Evolutionary conservation across 106 monocot species (phyloP).

Genomic region (Dioscorea dumetorum): DNA sequence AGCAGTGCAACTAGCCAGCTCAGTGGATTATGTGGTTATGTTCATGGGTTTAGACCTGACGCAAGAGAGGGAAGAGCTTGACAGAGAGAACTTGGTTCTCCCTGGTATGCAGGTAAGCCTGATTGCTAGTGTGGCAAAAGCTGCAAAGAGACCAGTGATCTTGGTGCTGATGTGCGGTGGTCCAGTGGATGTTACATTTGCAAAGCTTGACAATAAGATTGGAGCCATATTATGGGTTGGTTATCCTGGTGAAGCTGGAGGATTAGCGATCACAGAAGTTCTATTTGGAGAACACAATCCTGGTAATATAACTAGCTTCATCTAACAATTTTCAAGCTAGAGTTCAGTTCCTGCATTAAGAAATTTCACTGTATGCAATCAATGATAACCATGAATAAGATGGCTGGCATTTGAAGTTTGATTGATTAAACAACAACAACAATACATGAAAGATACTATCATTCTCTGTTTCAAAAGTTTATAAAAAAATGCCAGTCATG

Average conservation of each 20-base stretch:
- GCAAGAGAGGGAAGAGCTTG: slow-evolving; percentile 69
- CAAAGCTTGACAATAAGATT: slow-evolving; percentile 45
- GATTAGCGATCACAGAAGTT: slow-evolving; percentile 54
- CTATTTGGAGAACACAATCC: slow-evolving; percentile 92
- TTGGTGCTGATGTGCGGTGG: slow-evolving; percentile 82
- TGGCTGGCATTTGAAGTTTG: too few species aligned
- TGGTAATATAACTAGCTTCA: slow-evolving; percentile 19
- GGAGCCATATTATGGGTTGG: slow-evolving; percentile 87
- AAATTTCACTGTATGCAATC: too few species aligned
- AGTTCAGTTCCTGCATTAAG: too few species aligned
- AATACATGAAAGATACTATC: too few species aligned
- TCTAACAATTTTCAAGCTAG: too few species aligned
- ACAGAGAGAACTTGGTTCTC: slow-evolving; percentile 53
- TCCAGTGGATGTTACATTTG: slow-evolving; percentile 75
- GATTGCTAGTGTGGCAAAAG: slow-evolving; percentile 58
- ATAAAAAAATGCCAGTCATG: too few species aligned
- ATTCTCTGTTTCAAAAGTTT: too few species aligned
- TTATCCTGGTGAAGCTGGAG: slow-evolving; percentile 95
- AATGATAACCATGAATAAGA: too few species aligned
- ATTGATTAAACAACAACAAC: too few species aligned
- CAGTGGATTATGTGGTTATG: slow-evolving; percentile 73
- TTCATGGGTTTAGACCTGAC: slow-evolving; percentile 76
- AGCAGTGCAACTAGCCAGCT: slow-evolving; percentile 52
- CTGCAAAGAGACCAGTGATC: slow-evolving; percentile 67
- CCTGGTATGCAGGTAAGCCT: slow-evolving; percentile 71